Evolutionary conservation across 2,329 filamentous ascomycete genomes (phyloP).

Genomic region (Beauveria scarabaeidicola): DNA sequence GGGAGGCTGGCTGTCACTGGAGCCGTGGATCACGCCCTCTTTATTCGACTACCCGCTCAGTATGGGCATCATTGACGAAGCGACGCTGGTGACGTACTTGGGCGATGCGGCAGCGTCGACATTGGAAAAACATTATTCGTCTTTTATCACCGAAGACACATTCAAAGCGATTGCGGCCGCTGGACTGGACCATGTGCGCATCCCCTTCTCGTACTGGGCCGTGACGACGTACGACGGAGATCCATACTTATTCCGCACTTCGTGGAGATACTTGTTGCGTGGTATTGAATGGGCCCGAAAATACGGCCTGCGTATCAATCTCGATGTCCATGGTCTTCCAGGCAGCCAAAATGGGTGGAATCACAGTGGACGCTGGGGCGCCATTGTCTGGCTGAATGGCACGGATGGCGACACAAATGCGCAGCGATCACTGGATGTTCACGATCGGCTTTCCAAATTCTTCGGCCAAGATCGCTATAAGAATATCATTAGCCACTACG

Average conservation of each 20-base stretch:
- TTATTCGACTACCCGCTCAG: slow-evolving; percentile 63
- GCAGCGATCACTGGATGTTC: slow-evolving; percentile 75
- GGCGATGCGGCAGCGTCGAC: slow-evolving; percentile 57
- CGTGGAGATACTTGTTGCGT: slow-evolving; percentile 88
- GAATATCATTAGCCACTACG: slow-evolving; percentile 88
- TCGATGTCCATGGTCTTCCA: slow-evolving; percentile 85
- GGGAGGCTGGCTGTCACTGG: slow-evolving; percentile 87
- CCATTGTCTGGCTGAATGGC: slow-evolving; percentile 86
- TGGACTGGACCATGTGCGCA: slow-evolving; percentile 92
- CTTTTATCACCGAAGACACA: slow-evolving; percentile 75
- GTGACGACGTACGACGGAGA: slow-evolving; percentile 77
- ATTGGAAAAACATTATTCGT: slow-evolving; percentile 86
- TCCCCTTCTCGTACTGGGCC: slow-evolving; percentile 93
- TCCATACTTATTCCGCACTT: slow-evolving; percentile 76
- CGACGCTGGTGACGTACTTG: slow-evolving; percentile 63
- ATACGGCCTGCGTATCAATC: slow-evolving; percentile 83
- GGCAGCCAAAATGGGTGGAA: slow-evolving; percentile 98
- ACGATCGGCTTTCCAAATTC: slow-evolving; percentile 80
- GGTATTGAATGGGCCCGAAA: slow-evolving; percentile 91
- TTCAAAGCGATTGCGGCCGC: slow-evolving; percentile 79
- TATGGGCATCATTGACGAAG: slow-evolving; percentile 76
- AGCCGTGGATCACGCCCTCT: slow-evolving; percentile 93
- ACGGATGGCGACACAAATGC: slow-evolving; percentile 70
- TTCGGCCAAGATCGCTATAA: slow-evolving; percentile 90
- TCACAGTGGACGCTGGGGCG: slow-evolving; percentile 76